Evolutionary conservation across 345 rosid genomes (phyloP), one percentile per base, ranked within the genome.

Genomic region (Populus ilicifolia): DNA sequence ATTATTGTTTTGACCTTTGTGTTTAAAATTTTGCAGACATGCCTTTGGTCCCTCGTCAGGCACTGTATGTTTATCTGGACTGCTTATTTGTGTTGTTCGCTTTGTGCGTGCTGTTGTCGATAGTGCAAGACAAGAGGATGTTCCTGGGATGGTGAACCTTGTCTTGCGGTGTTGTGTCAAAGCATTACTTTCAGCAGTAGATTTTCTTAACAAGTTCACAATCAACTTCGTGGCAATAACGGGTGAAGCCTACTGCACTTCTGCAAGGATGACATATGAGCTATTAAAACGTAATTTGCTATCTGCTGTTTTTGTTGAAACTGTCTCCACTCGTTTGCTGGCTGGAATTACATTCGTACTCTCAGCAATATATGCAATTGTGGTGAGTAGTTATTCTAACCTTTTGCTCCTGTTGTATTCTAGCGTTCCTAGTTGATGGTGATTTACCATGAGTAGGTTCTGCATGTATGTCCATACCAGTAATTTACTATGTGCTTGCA

Each of bases 141-240:
- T 80, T 59, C 86, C 87, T 35, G 98, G 99, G 74, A 89, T 89
- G 16, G 88, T 92, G 80, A 89, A 89, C 78, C 54, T 88, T 73
- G 85, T 83, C 33, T 82, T 93, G 20, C 89, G 83, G 14, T 90
- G 92, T 77, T 92, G 97, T 38, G 94, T 93, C 64, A 90, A 83
- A 43, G 80, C 84, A 21, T 83, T 93, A 43, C 71, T 95, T 52
- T 78, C 90, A 8, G 88, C 93, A 9, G 41, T 95, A 66, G 97
- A 95, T 44, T 92, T 90, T 83, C 87, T 93, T 62, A 95, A 93
- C 86, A 93, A 95, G 87, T 95, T 95, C 93, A 92, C 98, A 2
- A 87, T 93, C 81, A 92, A 87, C 90, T 93, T 95, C 75, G 92
- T 93, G 8, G 96, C 99, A 43, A 93, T 95, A 74, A 92, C 99